Percentiles rank a stretch among this genome's conserved stretches.
Conservation (phyloP, 306 rosid genomes). For the Quercus alba region DNA sequence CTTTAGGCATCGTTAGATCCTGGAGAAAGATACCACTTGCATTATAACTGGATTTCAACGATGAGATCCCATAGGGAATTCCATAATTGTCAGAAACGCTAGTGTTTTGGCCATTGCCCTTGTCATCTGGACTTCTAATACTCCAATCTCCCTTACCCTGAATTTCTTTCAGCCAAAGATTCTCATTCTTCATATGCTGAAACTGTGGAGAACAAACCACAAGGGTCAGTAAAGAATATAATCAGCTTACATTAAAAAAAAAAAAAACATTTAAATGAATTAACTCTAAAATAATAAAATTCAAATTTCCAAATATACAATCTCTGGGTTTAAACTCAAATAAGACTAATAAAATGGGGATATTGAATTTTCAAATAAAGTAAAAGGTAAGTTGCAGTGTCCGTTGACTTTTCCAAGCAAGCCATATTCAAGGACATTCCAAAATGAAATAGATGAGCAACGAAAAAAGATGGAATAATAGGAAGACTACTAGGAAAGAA, state of each 20-base stretch:
- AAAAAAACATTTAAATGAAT: not conserved
- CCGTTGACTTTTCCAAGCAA: no score
- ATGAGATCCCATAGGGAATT: constrained; percentile 24
- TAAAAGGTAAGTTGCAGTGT: no score
- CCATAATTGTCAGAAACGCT: constrained; percentile 13
- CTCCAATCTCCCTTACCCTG: constrained; percentile 53
- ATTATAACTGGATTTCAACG: constrained; percentile 39
- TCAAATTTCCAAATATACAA: no score
- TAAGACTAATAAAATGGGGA: no score
- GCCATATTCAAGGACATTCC: no score
- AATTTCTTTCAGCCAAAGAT: constrained; percentile 54
- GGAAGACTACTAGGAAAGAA: no score
- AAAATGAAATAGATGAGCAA: no score
- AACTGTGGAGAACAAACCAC: constrained; percentile 39
- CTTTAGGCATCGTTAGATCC: constrained; percentile 36
- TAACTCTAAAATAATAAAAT: not conserved
- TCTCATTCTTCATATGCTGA: constrained; percentile 48
- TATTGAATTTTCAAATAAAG: no score
- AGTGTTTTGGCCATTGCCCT: constrained; percentile 17
- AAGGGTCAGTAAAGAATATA: constrained; percentile 4
- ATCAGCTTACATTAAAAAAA: constrained; percentile 9
- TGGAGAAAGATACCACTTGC: constrained; percentile 36
- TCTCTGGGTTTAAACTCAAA: no score
- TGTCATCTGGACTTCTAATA: constrained; percentile 31
- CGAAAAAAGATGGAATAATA: no score